Conservation (phyloP, 306 rosid genomes). For the Leucaena leucocephala region DNA sequence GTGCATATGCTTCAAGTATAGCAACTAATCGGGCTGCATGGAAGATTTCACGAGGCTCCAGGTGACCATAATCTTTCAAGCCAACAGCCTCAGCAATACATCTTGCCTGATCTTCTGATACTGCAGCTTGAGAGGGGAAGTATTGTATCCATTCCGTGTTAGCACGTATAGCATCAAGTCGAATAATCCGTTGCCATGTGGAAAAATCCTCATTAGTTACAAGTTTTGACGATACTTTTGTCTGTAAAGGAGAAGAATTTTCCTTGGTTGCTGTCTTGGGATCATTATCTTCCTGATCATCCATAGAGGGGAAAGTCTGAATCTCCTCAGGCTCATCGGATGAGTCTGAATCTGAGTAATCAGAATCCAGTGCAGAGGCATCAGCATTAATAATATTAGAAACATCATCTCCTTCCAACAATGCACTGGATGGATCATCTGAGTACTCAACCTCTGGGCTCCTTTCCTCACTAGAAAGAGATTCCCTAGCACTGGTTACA, state of each 20-base stretch:
- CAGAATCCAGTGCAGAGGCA: conserved; percentile 61
- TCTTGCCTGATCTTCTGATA: conserved; percentile 65
- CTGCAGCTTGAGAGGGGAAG: conserved; percentile 66
- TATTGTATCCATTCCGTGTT: conserved; percentile 85
- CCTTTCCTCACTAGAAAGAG: conserved; percentile 88
- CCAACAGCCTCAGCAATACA: conserved; percentile 91
- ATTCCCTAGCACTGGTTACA: conserved; percentile 82
- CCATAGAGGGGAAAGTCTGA: conserved; percentile 66
- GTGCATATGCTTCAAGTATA: conserved; percentile 96
- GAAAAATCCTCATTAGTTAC: conserved; percentile 71
- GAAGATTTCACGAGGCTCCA: conserved; percentile 79
- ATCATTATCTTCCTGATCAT: conserved; percentile 60
- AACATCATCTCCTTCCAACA: conserved; percentile 70
- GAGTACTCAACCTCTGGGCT: conserved; percentile 67
- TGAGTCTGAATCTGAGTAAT: conserved; percentile 88
- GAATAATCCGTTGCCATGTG: conserved; percentile 96
- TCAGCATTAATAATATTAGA: conserved; percentile 64
- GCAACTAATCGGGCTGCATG: conserved; percentile 96
- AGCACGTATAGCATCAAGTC: conserved; percentile 95
- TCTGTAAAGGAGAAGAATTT: conserved; percentile 58
- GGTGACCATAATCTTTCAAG: conserved; percentile 88
- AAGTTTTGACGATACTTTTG: conserved; percentile 52
- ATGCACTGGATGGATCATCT: conserved; percentile 63
- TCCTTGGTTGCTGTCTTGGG: conserved; percentile 54
- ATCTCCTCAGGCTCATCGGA: conserved; percentile 80